Conservation (phyloP, 495 filamentous ascomycete species). For the Pseudoneurospora amorphoporcata region DNA sequence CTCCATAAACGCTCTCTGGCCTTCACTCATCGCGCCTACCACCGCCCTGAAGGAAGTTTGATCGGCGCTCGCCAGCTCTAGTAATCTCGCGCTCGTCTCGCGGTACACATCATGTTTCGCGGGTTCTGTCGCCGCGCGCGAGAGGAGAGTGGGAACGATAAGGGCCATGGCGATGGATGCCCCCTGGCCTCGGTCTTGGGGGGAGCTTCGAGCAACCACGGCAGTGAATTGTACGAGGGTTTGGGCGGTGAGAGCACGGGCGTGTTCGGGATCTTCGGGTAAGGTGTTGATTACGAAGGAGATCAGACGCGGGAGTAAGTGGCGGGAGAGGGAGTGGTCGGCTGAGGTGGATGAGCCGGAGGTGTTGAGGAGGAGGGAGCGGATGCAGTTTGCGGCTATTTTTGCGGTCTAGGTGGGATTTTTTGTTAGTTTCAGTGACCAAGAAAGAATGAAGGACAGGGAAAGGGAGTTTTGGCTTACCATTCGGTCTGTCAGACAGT, state of each 20-base stretch:
- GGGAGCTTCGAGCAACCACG: conserved; percentile 36
- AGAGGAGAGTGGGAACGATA: conserved; percentile 69
- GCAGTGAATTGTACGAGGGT: conserved; percentile 61
- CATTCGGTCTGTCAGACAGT: conserved; percentile 73
- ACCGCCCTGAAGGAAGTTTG: conserved; percentile 63
- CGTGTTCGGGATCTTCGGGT: conserved; percentile 64
- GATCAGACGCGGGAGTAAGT: conserved; percentile 67
- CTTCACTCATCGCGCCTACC: conserved; percentile 59
- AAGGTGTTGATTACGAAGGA: conserved; percentile 59
- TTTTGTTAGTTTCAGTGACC: background rate
- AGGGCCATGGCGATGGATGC: conserved; percentile 54
- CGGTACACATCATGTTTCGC: conserved; percentile 38
- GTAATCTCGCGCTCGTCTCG: conserved; percentile 64
- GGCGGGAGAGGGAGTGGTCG: conserved; percentile 62
- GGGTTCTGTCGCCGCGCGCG: conserved; percentile 48
- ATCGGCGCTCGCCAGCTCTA: conserved; percentile 72
- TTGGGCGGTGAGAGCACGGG: conserved; percentile 56
- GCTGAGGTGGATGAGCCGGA: conserved; percentile 39
- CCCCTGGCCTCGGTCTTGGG: background rate
- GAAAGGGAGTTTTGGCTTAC: conserved; percentile 20
- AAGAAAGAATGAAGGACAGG: background rate
- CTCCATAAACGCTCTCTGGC: conserved; percentile 70
- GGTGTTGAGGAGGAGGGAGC: conserved; percentile 61
- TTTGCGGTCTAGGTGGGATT: conserved; percentile 52
- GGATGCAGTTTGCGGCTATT: conserved; percentile 77